Evolutionary conservation across 768 basidiomycete genomes (phyloP).

Genomic region (Russula dissimulans): DNA sequence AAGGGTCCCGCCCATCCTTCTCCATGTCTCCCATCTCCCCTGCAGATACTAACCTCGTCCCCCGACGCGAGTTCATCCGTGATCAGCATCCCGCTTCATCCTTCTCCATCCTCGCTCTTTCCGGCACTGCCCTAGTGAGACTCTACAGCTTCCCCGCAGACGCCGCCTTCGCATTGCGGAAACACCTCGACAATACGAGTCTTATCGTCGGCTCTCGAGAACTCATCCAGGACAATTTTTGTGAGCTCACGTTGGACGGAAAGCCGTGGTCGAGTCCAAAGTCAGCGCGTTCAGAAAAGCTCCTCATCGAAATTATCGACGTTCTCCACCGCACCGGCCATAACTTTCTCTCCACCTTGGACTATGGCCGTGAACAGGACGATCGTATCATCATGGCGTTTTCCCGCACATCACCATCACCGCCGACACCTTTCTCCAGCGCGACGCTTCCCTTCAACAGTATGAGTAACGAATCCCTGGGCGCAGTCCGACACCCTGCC

Average conservation of each 20-base stretch:
- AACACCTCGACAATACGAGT: slow-evolving; percentile 41
- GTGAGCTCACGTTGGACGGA: slow-evolving; percentile 56
- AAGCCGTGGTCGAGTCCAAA: slow-evolving; percentile 71
- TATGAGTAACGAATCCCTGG: slow-evolving; percentile 17
- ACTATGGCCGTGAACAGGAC: slow-evolving; percentile 70
- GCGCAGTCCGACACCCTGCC: neutral
- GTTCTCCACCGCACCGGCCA: slow-evolving; percentile 57
- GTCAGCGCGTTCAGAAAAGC: slow-evolving; percentile 53
- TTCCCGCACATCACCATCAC: slow-evolving; percentile 37
- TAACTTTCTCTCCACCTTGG: slow-evolving; percentile 55
- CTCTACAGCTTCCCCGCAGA: slow-evolving; percentile 58
- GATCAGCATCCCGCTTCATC: slow-evolving; percentile 46
- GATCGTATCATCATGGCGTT: slow-evolving; percentile 66
- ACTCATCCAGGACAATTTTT: slow-evolving; percentile 47
- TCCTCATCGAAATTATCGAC: slow-evolving; percentile 57
- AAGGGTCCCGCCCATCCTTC: slow-evolving; percentile 14
- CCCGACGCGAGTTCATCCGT: slow-evolving; percentile 64
- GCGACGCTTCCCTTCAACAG: slow-evolving; percentile 28
- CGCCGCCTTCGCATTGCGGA: slow-evolving; percentile 45
- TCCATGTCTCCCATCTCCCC: slow-evolving; percentile 22
- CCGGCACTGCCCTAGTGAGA: slow-evolving; percentile 52
- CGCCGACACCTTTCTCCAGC: slow-evolving; percentile 22
- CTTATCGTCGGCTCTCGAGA: slow-evolving; percentile 42
- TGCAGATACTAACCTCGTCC: slow-evolving; percentile 46
- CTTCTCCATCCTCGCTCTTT: slow-evolving; percentile 64